phyloP scores from a whole-genome alignment of 306 rosid species.

The Cicer pinnatifidum region DNA sequence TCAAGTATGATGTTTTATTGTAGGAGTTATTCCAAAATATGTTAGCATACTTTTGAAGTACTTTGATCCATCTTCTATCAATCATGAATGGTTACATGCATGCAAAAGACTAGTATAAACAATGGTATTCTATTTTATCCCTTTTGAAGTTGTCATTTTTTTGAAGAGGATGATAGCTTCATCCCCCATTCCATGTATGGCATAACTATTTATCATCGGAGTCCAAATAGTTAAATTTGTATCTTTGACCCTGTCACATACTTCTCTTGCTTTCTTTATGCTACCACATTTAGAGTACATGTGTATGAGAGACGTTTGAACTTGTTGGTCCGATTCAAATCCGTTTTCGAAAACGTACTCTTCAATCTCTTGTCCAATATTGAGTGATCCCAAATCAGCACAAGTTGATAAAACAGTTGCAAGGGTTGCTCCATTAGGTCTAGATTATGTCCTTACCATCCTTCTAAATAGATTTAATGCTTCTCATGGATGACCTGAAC shows the following conservation, averaged over 20 bases:
- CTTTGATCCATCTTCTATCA: constrained; percentile 67
- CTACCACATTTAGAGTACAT: constrained; percentile 76
- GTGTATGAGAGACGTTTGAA: constrained; percentile 72
- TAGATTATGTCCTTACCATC: constrained; percentile 42
- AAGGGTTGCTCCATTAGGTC: constrained; percentile 49
- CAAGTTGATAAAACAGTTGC: constrained; percentile 53
- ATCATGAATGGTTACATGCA: constrained; percentile 75
- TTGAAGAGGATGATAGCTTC: constrained; percentile 59
- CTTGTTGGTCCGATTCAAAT: constrained; percentile 53
- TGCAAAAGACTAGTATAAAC: constrained; percentile 62
- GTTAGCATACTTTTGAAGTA: constrained; percentile 64
- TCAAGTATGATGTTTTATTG: constrained; percentile 64
- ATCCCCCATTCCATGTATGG: constrained; percentile 66
- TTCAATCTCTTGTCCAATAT: constrained; percentile 65
- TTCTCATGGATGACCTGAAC: constrained; percentile 47
- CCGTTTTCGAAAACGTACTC: constrained; percentile 57
- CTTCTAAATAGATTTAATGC: constrained; percentile 51
- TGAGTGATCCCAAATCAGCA: constrained; percentile 56
- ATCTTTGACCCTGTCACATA: constrained; percentile 52
- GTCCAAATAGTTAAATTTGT: constrained; percentile 74
- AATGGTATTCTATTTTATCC: constrained; percentile 62
- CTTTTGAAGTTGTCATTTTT: constrained; percentile 53
- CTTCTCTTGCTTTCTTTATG: constrained; percentile 53
- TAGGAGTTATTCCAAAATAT: constrained; percentile 60
- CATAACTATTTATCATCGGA: constrained; percentile 69